phyloP scores from a whole-genome alignment of 169 alveolate genomes.

The Eimeria acervulina region DNA sequence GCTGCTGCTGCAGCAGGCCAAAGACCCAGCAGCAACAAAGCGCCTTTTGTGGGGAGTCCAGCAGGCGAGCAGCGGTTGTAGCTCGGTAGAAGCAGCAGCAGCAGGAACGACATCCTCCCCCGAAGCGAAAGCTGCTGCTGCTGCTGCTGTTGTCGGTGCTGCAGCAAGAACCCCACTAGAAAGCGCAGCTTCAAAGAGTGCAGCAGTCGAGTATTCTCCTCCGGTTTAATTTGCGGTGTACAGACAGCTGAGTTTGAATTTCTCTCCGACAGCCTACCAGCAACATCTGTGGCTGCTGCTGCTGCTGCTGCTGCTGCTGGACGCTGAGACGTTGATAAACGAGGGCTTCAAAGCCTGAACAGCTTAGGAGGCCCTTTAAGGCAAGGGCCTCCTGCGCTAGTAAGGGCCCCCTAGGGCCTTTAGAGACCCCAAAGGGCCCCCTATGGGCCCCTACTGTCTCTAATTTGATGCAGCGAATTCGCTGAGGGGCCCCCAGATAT shows the following conservation, averaged over 20 bases:
- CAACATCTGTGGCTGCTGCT: too few relatives aligned
- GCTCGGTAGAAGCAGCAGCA: conserved; percentile 8
- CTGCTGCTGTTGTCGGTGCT: background rate
- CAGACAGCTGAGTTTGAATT: conserved; percentile 22
- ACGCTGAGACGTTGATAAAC: background rate
- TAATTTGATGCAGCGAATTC: too few relatives aligned
- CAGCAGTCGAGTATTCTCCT: background rate
- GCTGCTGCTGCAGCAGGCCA: background rate
- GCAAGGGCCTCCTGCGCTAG: background rate
- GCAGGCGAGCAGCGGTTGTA: background rate
- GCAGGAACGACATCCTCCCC: background rate
- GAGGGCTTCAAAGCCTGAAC: background rate
- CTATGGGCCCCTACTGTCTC: too few relatives aligned
- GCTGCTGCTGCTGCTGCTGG: background rate
- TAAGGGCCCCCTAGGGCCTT: background rate
- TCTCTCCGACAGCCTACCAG: too few relatives aligned
- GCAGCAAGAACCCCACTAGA: background rate
- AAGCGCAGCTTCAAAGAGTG: background rate
- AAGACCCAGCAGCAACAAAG: background rate
- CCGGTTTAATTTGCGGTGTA: background rate
- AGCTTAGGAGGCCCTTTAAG: too few relatives aligned
- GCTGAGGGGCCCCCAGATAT: too few relatives aligned
- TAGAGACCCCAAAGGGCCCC: too few relatives aligned
- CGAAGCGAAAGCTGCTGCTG: conserved; percentile 22
- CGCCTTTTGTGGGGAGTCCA: background rate